phyloP scores from a whole-genome alignment of 2,329 filamentous ascomycete genomes.

The Scedosporium minutisporum region DNA sequence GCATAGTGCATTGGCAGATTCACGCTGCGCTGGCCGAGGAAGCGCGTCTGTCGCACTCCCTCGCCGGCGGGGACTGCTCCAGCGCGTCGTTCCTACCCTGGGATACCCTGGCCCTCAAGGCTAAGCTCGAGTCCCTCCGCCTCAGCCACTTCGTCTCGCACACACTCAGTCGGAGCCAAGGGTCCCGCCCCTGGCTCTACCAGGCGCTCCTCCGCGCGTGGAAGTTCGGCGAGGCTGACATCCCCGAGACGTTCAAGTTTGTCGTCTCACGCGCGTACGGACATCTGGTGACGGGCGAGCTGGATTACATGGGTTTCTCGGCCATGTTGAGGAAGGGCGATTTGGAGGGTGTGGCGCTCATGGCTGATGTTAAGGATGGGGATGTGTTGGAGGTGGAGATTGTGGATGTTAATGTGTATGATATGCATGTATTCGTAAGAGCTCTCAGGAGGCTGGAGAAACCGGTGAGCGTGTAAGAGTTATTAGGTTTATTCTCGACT shows the following conservation, averaged over 20 bases:
- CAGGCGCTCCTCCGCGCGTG: constrained; percentile 53
- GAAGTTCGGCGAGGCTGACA: constrained; percentile 37
- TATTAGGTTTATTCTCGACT: not conserved
- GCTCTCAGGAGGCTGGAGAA: constrained; percentile 20
- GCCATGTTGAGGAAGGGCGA: constrained; percentile 30
- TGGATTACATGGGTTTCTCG: constrained; percentile 40
- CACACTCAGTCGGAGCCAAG: constrained; percentile 30
- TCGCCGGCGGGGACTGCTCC: not conserved
- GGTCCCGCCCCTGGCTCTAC: constrained; percentile 43
- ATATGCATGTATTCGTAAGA: constrained; percentile 35
- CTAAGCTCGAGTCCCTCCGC: constrained; percentile 39
- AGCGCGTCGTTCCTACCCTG: constrained; percentile 33
- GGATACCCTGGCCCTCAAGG: constrained; percentile 25
- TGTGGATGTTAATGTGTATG: constrained; percentile 41
- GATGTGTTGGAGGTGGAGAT: constrained; percentile 49
- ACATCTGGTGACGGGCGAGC: constrained; percentile 26
- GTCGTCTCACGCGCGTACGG: constrained; percentile 29
- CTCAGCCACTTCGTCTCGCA: constrained; percentile 43
- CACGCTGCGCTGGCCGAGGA: constrained; percentile 45
- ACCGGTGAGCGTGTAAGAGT: not conserved
- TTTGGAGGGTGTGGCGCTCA: constrained; percentile 25
- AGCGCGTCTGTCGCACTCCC: constrained; percentile 18
- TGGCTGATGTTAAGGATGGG: constrained; percentile 35
- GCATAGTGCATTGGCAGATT: constrained; percentile 59
- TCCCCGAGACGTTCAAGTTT: constrained; percentile 40